Evolutionary conservation across 176 grass and related monocot genomes (phyloP).

Genomic region (Aegilops longissima): DNA sequence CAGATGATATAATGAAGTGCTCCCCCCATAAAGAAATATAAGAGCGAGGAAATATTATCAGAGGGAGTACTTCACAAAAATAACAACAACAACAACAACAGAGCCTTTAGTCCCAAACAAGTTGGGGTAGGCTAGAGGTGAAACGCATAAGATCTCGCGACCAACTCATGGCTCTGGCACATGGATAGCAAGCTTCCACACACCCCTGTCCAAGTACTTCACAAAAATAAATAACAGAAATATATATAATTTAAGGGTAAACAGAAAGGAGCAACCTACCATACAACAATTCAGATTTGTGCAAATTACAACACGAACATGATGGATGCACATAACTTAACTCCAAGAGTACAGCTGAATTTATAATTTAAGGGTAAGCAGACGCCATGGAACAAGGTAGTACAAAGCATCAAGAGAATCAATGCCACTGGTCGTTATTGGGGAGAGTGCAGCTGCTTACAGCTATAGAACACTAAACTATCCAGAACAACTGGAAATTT

Average conservation of each 20-base stretch:
- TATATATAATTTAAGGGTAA: neutral
- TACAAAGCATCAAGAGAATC: neutral
- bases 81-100: too few relatives aligned
- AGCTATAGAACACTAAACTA: neutral
- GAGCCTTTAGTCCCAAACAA: too few relatives aligned
- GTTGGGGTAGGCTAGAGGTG: too few relatives aligned
- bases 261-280: neutral
- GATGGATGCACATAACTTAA: neutral
- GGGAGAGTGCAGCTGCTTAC: neutral
- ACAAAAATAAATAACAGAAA: neutral
- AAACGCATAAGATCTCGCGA: too few relatives aligned
- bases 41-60: too few relatives aligned
- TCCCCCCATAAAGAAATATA: too few relatives aligned
- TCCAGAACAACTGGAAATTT: conserved; percentile 9
- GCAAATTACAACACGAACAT: neutral
- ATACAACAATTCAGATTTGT: neutral
- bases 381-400: neutral
- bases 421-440: neutral
- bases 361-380: neutral
- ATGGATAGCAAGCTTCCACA: too few relatives aligned
- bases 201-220: too few relatives aligned
- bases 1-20: neutral
- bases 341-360: neutral
- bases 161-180: too few relatives aligned
- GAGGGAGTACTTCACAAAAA: too few relatives aligned